phyloP scores from a whole-genome alignment of 1,284 basidiomycete species.

The Stereum hirsutum region DNA sequence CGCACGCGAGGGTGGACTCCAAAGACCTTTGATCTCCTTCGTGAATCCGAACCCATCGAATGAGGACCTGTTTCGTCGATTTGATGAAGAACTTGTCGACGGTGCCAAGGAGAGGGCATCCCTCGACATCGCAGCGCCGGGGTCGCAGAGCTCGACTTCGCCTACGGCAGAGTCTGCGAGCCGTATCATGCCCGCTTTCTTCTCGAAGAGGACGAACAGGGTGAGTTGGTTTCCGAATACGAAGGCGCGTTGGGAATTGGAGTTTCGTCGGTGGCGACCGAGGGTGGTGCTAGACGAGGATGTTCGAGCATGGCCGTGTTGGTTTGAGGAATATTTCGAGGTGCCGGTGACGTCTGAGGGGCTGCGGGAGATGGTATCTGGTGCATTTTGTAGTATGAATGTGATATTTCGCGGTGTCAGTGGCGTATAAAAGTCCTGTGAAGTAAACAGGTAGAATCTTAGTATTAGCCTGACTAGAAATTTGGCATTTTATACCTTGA shows the following conservation, averaged over 20 bases:
- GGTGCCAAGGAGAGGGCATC: conserved; percentile 9
- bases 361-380: conserved; percentile 37
- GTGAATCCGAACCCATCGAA: conserved; percentile 37
- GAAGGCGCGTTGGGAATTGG: conserved; percentile 18
- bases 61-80: conserved; percentile 40
- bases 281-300: conserved; percentile 4
- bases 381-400: conserved; percentile 62
- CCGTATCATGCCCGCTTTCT: conserved; percentile 73
- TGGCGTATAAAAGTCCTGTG: conserved; percentile 75
- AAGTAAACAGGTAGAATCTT: not conserved
- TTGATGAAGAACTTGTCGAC: conserved; percentile 15
- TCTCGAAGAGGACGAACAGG: conserved; percentile 74
- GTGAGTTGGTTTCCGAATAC: conserved; percentile 60
- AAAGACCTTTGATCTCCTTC: conserved; percentile 36
- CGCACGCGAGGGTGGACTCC: conserved; percentile 44
- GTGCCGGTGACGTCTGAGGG: conserved; percentile 28
- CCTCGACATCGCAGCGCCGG: conserved; percentile 15
- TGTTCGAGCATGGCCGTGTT: conserved; percentile 17
- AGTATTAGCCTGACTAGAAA: conserved; percentile 2
- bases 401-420: conserved; percentile 48
- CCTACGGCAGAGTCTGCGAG: conserved; percentile 69
- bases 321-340: conserved; percentile 12
- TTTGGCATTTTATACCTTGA: conserved; percentile 44
- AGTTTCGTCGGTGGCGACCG: conserved; percentile 13
- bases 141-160: conserved; percentile 62